Base-by-base conservation (phyloP, 345 rosid species). In the Aquilaria malaccensis region DNA sequence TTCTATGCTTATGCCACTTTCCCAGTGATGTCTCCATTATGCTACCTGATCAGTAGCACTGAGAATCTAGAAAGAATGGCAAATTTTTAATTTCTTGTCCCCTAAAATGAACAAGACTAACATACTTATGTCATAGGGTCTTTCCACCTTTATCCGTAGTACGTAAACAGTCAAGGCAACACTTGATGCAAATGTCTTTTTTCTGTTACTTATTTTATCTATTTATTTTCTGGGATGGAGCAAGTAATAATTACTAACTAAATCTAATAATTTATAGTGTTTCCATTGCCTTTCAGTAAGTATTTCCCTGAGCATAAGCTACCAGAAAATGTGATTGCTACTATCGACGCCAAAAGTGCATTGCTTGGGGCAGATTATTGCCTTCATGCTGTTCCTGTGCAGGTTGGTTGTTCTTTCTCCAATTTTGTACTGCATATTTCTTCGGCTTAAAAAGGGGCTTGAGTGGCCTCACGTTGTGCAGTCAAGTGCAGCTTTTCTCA, bases 351-450 rank as follows among this genome's bases (percentile, higher is more conserved):
- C 3, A 81, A 78, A 79, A 49, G 75, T 47, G 98, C 98, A 59
- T 70, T 91, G 76, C 77, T 77, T 71, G 82, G 73, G 68, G 88
- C 96, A 49, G 96, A 88, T 73, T 91, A 83, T 54, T 91, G 96
- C 72, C 88, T 88, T 29, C 96, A 88, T 68, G 96, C 98, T 3
- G 90, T 88, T 30, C 98, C 98, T 31, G 98, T 91, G 45, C 98
- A 88, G 98, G 96, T 91, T 63, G 46, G 45, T 68, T 53, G 22
- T 45, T 61, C 50, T 10, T 32, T 12, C 45, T 59, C 12, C 51
- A 13, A 15, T 61, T 37, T 59, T 47, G 10, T 4, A 37, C 5
- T 0, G 5, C 7, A 4, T 50, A 52, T 22, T 62, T 56, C 6
- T 2, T 58, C 33, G 2, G 14, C 47, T 62, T 33, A 6, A 50